phyloP scores from a whole-genome alignment of 2,329 filamentous ascomycete genomes.

The Ambrosiella xylebori region DNA sequence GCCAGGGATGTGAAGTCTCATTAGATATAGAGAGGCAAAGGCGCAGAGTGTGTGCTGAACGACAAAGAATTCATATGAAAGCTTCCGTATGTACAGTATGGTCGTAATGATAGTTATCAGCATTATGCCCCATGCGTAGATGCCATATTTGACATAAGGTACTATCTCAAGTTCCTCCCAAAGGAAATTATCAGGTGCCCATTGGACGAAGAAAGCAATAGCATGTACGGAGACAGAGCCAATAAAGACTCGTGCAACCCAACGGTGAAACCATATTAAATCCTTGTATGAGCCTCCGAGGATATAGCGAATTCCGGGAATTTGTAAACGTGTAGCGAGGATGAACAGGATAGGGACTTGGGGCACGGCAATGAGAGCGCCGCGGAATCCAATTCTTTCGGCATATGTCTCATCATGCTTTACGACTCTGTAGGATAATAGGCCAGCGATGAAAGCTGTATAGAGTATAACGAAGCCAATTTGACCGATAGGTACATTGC shows the following conservation, averaged over 20 bases:
- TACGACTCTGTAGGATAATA: conserved; percentile 34
- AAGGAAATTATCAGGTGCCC: conserved; percentile 42
- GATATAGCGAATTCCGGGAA: conserved; percentile 32
- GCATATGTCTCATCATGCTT: conserved; percentile 37
- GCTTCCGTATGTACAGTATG: conserved; percentile 43
- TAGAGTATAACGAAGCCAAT: conserved; percentile 36
- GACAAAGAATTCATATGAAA: conserved; percentile 54
- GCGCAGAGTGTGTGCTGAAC: conserved; percentile 49
- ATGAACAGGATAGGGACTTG: conserved; percentile 49
- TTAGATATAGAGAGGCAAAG: conserved; percentile 42
- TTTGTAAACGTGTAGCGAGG: conserved; percentile 39
- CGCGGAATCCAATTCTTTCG: conserved; percentile 50
- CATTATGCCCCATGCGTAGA: conserved; percentile 48
- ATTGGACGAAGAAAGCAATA: conserved; percentile 50
- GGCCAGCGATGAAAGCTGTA: conserved; percentile 40
- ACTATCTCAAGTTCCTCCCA: conserved; percentile 41
- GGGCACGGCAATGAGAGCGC: conserved; percentile 46
- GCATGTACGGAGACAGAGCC: conserved; percentile 52
- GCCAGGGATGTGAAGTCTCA: conserved; percentile 46
- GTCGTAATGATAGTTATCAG: conserved; percentile 49
- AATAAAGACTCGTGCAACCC: conserved; percentile 52
- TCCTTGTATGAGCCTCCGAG: conserved; percentile 49
- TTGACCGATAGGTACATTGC: conserved; percentile 40
- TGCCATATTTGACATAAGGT: conserved; percentile 47
- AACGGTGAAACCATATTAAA: conserved; percentile 57